These are phyloP conservation scores for Tieghemiomyces parasiticus DNA, from an alignment of 192 early-diverging fungal genomes.

Conservation along the genomic window DNA sequence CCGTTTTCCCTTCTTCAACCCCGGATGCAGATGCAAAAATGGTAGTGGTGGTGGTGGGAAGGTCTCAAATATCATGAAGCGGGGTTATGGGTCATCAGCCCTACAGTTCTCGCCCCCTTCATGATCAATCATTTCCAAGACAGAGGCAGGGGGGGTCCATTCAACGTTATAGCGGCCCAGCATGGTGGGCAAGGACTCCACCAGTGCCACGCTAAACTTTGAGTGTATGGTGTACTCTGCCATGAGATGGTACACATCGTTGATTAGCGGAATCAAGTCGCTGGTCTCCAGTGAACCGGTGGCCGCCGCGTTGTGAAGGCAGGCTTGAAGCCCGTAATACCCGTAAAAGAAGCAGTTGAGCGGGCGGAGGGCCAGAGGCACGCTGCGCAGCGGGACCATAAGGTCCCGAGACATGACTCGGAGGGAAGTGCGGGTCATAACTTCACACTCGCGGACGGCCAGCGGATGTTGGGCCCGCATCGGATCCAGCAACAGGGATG, in stretches of 20 bases:
- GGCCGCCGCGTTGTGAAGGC: not conserved
- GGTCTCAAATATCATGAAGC: too few relatives aligned
- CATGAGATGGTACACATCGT: not conserved
- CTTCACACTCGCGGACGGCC: not conserved
- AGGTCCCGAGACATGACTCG: not conserved
- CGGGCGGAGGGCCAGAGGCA: not conserved
- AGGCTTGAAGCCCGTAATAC: not conserved
- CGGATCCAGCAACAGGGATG: not conserved
- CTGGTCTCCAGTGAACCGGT: not conserved
- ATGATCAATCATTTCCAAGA: not conserved
- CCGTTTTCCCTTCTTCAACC: too few relatives aligned
- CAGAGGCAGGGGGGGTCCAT: not conserved
- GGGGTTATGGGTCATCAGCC: not conserved
- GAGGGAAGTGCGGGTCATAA: not conserved
- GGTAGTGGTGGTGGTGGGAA: too few relatives aligned
- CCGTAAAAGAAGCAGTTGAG: slow-evolving; percentile 8
- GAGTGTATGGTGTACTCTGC: not conserved
- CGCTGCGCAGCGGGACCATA: not conserved
- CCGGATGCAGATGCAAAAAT: too few relatives aligned
- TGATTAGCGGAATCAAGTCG: not conserved
- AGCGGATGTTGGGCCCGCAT: not conserved
- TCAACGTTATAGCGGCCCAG: not conserved
- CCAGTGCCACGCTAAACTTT: not conserved
- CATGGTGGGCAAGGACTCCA: not conserved
- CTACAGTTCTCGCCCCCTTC: not conserved